Conservation (phyloP, 352 stramenopile genomes). For the Globisporangium uncinulatum region DNA sequence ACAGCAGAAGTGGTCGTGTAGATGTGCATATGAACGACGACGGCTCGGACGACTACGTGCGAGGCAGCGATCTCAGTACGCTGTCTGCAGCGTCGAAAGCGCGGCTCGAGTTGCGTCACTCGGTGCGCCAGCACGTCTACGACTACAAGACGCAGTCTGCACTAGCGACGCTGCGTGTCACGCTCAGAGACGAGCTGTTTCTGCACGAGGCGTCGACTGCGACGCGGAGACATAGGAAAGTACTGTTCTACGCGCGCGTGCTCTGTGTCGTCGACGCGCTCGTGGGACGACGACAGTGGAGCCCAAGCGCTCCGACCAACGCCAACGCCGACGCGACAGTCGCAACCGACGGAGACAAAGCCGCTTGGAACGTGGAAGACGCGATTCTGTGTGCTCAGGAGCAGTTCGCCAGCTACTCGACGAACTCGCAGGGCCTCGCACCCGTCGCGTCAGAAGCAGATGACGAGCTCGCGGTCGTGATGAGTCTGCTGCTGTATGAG, state of each 20-base stretch:
- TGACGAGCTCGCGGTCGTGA: slow-evolving; percentile 17
- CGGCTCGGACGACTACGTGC: not conserved
- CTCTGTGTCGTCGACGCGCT: slow-evolving; percentile 41
- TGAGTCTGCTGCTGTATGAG: slow-evolving; percentile 36
- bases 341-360: slow-evolving; percentile 14
- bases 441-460: not conserved
- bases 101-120: slow-evolving; percentile 24
- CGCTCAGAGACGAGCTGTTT: slow-evolving; percentile 5
- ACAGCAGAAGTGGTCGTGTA: not conserved
- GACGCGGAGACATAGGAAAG: slow-evolving; percentile 1
- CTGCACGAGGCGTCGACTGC: slow-evolving; percentile 3
- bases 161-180: slow-evolving; percentile 18
- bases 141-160: slow-evolving; percentile 25
- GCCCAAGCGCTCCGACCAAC: not conserved
- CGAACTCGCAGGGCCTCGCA: not conserved
- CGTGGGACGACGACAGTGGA: not conserved
- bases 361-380: slow-evolving; percentile 24
- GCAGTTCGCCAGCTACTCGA: slow-evolving; percentile 16
- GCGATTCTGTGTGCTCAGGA: slow-evolving; percentile 31
- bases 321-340: slow-evolving; percentile 5
- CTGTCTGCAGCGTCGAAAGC: slow-evolving; percentile 6
- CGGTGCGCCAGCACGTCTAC: slow-evolving; percentile 32
- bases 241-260: slow-evolving; percentile 30
- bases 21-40: not conserved
- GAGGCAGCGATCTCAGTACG: not conserved